A percentile compares a stretch with the other conserved stretches of the same genome.
phyloP scores from a whole-genome alignment of 805 yeast genomes.

The Middelhovenomyces tepae region DNA sequence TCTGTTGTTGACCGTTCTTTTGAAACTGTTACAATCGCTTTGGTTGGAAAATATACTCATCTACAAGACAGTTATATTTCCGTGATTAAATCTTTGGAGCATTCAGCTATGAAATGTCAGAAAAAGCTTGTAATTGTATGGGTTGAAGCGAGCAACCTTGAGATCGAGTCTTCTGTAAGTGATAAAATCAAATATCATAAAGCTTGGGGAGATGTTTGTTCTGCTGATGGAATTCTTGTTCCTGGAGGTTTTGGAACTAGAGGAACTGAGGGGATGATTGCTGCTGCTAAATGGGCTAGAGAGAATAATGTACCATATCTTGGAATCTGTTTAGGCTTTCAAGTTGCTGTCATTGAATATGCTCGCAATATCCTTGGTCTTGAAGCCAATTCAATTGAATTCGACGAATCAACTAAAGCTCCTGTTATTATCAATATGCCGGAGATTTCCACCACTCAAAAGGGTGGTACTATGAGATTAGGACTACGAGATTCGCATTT shows the following conservation, averaged over 20 bases:
- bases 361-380: conserved; percentile 71
- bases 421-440: conserved; percentile 96
- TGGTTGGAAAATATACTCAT: conserved; percentile 95
- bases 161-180: conserved; percentile 50
- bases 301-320: conserved; percentile 87
- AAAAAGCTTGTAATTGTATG: conserved; percentile 81
- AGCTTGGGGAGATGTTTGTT: conserved; percentile 90
- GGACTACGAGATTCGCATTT: conserved; percentile 89
- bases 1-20: conserved; percentile 70
- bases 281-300: conserved; percentile 98
- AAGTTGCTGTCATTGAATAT: conserved; percentile 91
- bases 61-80: conserved; percentile 91
- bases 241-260: conserved; percentile 98
- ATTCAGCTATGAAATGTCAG: conserved; percentile 82
- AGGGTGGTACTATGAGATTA: conserved; percentile 99
- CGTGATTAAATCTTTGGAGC: conserved; percentile 92
- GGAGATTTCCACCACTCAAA: conserved; percentile 86
- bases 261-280: conserved; percentile 97
- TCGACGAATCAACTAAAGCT: conserved; percentile 52
- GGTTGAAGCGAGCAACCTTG: conserved; percentile 93
- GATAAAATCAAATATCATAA: conserved; percentile 77
- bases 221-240: conserved; percentile 92
- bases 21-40: conserved; percentile 86
- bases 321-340: conserved; percentile 97
- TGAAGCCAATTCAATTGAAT: conserved; percentile 75